A percentile compares a stretch with the other conserved stretches of the same genome.
Conservation (phyloP, 805 yeast species). For the Wickerhamiella nectarea region DNA sequence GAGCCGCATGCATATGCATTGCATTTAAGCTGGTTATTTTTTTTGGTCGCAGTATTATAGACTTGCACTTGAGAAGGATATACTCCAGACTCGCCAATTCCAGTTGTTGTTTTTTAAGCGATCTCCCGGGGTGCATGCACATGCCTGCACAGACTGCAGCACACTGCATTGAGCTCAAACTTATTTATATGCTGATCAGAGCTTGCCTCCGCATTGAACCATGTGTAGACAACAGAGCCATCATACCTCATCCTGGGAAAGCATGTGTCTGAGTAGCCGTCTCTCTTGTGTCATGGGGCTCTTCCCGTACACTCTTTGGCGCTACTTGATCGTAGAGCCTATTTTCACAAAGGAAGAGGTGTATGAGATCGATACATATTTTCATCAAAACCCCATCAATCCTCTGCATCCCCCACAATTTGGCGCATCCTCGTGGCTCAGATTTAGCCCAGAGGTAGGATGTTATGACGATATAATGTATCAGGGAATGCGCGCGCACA, state of each 20-base stretch:
- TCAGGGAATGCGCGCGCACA: background rate
- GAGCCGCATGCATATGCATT: conserved; percentile 2
- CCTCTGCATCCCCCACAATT: background rate
- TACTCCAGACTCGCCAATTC: no score
- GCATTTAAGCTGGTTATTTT: conserved; percentile 1
- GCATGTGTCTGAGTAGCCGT: conserved; percentile 1
- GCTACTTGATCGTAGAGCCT: conserved; percentile 1
- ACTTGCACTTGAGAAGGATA: no score
- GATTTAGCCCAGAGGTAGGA: background rate
- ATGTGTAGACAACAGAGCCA: background rate
- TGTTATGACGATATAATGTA: background rate
- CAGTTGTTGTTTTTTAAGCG: no score
- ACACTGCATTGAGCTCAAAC: no score
- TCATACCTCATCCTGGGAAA: conserved; percentile 1
- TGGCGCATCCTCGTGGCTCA: background rate
- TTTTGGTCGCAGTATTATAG: background rate
- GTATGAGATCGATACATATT: conserved; percentile 5
- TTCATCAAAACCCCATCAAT: background rate
- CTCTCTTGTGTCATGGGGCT: conserved; percentile 6
- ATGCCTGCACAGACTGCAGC: no score
- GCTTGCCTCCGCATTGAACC: no score
- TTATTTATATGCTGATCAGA: no score
- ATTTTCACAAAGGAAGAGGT: conserved; percentile 5
- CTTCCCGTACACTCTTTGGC: conserved; percentile 6
- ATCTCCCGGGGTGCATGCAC: no score